Evolutionary conservation across 495 filamentous ascomycete genomes (phyloP).

Genomic region (Aspergillus haitiensis): DNA sequence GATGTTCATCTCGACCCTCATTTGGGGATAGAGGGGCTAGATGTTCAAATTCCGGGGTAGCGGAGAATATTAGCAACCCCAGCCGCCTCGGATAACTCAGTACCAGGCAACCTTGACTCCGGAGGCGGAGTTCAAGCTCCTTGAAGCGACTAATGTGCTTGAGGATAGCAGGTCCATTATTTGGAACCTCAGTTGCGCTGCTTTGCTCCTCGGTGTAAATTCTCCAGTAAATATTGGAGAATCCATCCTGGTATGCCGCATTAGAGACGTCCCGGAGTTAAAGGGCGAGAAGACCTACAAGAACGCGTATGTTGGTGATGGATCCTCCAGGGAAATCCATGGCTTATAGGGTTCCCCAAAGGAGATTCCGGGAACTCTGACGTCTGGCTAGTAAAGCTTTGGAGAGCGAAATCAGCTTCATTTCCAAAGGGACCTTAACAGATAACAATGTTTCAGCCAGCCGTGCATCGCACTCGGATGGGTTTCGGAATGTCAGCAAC

Average conservation of each 20-base stretch:
- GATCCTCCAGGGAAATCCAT: slow-evolving; percentile 53
- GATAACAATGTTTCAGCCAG: slow-evolving; percentile 17
- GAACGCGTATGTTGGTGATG: slow-evolving; percentile 48
- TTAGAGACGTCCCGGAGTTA: slow-evolving; percentile 23
- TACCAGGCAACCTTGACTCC: slow-evolving; percentile 42
- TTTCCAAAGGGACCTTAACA: slow-evolving; percentile 32
- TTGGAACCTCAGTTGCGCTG: slow-evolving; percentile 38
- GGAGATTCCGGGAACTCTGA: slow-evolving; percentile 33
- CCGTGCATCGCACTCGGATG: slow-evolving; percentile 20
- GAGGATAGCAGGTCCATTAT: slow-evolving; percentile 46
- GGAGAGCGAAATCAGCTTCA: slow-evolving; percentile 35
- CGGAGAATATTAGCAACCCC: slow-evolving; percentile 47
- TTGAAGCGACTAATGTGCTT: slow-evolving; percentile 49
- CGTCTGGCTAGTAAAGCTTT: slow-evolving; percentile 31
- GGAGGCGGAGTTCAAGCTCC: slow-evolving; percentile 43
- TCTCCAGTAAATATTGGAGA: slow-evolving; percentile 51
- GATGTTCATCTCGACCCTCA: slow-evolving; percentile 33
- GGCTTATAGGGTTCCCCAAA: slow-evolving; percentile 34
- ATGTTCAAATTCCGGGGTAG: slow-evolving; percentile 45
- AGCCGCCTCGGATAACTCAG: slow-evolving; percentile 45
- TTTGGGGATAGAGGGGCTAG: slow-evolving; percentile 32
- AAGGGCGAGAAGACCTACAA: slow-evolving; percentile 37
- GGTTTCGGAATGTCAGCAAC: slow-evolving; percentile 19
- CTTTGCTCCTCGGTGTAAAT: slow-evolving; percentile 49
- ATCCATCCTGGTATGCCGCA: slow-evolving; percentile 40